Evolutionary conservation across 371 early-diverging fungal species (phyloP).

Genomic region (Homolaphlyctis polyrhiza): DNA sequence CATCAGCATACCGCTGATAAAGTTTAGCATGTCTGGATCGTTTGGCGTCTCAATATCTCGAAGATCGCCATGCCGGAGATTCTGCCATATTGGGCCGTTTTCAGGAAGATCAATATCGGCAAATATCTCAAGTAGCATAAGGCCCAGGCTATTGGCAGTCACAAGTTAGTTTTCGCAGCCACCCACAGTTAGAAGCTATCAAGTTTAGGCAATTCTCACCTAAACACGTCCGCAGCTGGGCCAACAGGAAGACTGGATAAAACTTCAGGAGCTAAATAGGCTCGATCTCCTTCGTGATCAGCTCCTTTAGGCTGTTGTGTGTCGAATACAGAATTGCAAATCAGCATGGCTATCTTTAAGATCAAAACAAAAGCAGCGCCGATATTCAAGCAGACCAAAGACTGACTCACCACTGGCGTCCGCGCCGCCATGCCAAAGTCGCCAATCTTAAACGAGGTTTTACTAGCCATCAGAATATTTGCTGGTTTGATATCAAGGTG

Average conservation of each 20-base stretch:
- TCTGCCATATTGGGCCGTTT: conserved; percentile 81
- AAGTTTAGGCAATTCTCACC: no score
- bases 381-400: no score
- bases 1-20: conserved; percentile 63
- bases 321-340: no score
- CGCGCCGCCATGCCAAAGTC: conserved; percentile 83
- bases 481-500: conserved; percentile 90
- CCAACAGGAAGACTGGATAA: conserved; percentile 63
- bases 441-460: conserved; percentile 68
- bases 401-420: conserved; percentile 44
- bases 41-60: conserved; percentile 37
- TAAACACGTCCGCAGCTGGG: conserved; percentile 87
- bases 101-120: conserved; percentile 77
- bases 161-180: no score
- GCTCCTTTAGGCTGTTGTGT: conserved; percentile 34
- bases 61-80: conserved; percentile 70
- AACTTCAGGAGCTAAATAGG: conserved; percentile 94
- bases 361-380: no score
- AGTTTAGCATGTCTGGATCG: conserved; percentile 36
- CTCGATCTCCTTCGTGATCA: conserved; percentile 89
- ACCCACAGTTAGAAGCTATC: no score
- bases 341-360: no score
- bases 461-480: conserved; percentile 67
- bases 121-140: conserved; percentile 83
- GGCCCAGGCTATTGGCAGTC: conserved; percentile 64